Evolutionary conservation across 2,329 filamentous ascomycete genomes (phyloP).

Genomic region (Fusarium sp.): DNA sequence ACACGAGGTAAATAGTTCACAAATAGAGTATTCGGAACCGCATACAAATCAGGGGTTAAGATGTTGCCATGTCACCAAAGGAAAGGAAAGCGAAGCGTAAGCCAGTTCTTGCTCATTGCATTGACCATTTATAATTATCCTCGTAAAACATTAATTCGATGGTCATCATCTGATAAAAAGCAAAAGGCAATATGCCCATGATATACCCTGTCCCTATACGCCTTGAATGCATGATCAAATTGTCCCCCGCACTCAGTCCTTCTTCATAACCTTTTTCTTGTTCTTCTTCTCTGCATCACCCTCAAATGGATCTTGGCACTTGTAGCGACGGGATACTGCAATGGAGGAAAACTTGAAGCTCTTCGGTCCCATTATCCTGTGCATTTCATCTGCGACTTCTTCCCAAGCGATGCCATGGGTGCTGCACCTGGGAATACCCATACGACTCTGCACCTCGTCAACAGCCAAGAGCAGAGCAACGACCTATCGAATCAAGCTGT

Average conservation of each 20-base stretch:
- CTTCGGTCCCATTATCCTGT: not conserved
- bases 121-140: not conserved
- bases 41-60: not conserved
- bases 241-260: not conserved
- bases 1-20: not conserved
- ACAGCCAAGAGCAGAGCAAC: not conserved
- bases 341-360: not conserved
- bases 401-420: not conserved
- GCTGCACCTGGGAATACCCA: not conserved
- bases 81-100: not conserved
- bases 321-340: not conserved
- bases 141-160: not conserved
- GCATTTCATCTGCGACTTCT: not conserved
- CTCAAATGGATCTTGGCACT: not conserved
- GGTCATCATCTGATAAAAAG: not conserved
- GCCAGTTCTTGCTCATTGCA: not conserved
- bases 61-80: not conserved
- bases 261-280: not conserved
- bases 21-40: not conserved
- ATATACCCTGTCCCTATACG: not conserved
- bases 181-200: not conserved
- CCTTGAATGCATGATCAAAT: not conserved
- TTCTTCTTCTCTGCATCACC: not conserved
- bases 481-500: not conserved
- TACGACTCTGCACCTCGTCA: not conserved